Evolutionary conservation across 208 protist genomes (phyloP), one percentile per base, ranked within the genome.

Genomic region (Trypanosoma theileri): DNA sequence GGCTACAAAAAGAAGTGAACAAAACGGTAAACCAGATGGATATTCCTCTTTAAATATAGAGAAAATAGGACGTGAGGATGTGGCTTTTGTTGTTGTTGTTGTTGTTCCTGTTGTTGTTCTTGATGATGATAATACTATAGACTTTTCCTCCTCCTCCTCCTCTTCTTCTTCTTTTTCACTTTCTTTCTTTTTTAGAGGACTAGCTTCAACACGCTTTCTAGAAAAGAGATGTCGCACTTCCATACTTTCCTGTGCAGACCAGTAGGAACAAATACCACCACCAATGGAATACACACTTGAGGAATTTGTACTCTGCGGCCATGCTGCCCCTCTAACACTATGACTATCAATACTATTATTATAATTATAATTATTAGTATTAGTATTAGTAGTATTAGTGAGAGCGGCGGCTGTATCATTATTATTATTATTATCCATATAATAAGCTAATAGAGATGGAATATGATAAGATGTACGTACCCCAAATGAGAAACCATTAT

Each of bases 1-100:
- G 50, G 88, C 85, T 4, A 89, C 59, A 79, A 82, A 82, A 26
- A 94, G 66, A 57, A 81, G 72, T 9, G 79, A 78, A 57, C 84
- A 91, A 52, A 88, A 59, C 0, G 58, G 66, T 9, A 12, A 67
- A 11, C 59, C 48, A 0, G 55, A 26, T 35, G 73, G 58, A 73
- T 89, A 94, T 31, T 80, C 55, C 11, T 77, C 61, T 1, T 40
- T 54, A 58, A 82, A 84, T 4, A 82, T 28, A 3, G 78, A 75
- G 40, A 79, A 84, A 17, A 70, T 58, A 3, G 57, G 24, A 8
- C 22, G 19, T 42, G 35, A 21, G 17, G 16, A 3, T 19, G 14
- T 22, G 13, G n/a, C 19, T 28, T 45, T 56, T 45, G 19, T 8
- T 12, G 31, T 9, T 26, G 54, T 42, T 50, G 45, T 55, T 24